Conservation (phyloP, 75 land plant species). For the Cunninghamia lanceolata region DNA sequence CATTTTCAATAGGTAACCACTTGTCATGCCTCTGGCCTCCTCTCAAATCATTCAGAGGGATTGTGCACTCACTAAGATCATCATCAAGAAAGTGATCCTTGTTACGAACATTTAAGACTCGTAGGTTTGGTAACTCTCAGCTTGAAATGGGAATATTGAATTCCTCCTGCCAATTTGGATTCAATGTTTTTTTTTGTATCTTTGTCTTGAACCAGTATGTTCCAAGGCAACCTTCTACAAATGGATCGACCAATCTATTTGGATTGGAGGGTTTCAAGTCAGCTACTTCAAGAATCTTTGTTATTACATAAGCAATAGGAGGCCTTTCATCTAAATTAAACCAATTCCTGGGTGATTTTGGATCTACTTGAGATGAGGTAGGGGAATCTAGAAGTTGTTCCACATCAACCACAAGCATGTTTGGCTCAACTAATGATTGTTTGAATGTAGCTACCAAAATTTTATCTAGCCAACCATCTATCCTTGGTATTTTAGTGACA, state of each 20-base stretch:
- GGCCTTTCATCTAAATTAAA: constrained; percentile 59
- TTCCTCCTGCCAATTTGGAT: constrained; percentile 89
- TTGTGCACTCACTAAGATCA: constrained; percentile 54
- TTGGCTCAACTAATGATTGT: constrained; percentile 92
- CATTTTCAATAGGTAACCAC: constrained; percentile 66
- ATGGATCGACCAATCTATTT: constrained; percentile 97
- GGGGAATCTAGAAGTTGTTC: constrained; percentile 54
- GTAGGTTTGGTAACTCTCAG: constrained; percentile 68
- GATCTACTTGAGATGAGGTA: constrained; percentile 8
- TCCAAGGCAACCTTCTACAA: constrained; percentile 71
- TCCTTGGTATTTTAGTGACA: constrained; percentile 92
- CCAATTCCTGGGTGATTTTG: constrained; percentile 29
- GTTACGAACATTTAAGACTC: constrained; percentile 73
- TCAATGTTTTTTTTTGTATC: constrained; percentile 73
- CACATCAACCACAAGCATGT: constrained; percentile 85
- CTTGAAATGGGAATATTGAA: constrained; percentile 71
- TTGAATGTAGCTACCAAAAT: constrained; percentile 73
- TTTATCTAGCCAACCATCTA: constrained; percentile 94
- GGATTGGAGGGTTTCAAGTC: constrained; percentile 80
- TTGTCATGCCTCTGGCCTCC: constrained; percentile 73
- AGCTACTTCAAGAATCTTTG: constrained; percentile 81
- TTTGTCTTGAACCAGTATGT: constrained; percentile 58
- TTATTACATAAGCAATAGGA: constrained; percentile 52
- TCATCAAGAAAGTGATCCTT: constrained; percentile 86
- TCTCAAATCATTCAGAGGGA: constrained; percentile 44